Conservation (phyloP, 345 rosid genomes). For the Clarkia xantiana region DNA sequence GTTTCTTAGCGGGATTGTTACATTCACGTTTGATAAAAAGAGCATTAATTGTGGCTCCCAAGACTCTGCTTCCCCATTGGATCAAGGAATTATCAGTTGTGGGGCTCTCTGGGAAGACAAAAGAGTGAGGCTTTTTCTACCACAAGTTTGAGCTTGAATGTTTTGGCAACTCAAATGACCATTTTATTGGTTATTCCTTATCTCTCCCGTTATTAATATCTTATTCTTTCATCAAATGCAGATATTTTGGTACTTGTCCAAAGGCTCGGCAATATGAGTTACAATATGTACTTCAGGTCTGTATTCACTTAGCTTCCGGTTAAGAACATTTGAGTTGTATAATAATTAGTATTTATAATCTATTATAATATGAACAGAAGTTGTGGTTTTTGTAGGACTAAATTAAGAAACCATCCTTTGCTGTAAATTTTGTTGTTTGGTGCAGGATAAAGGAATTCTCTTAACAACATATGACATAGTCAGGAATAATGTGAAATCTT, state of each 20-base stretch:
- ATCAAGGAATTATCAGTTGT: slow-evolving; percentile 77
- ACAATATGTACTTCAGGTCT: slow-evolving; percentile 73
- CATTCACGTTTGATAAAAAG: slow-evolving; percentile 66
- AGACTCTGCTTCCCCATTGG: slow-evolving; percentile 92
- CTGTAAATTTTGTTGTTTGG: slow-evolving; percentile 3
- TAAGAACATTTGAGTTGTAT: neutral
- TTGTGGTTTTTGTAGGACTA: too few species aligned
- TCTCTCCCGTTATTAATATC: neutral
- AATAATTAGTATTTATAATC: too few species aligned
- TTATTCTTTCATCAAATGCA: slow-evolving; percentile 14
- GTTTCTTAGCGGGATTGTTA: slow-evolving; percentile 85
- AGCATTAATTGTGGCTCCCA: slow-evolving; percentile 82
- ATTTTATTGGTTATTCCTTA: neutral
- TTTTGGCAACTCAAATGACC: neutral
- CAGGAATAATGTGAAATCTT: slow-evolving; percentile 63
- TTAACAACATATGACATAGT: slow-evolving; percentile 91
- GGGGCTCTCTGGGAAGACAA: slow-evolving; percentile 70
- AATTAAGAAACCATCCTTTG: neutral
- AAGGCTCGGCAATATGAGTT: slow-evolving; percentile 86
- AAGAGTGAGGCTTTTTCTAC: slow-evolving; percentile 50
- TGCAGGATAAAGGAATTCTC: slow-evolving; percentile 80
- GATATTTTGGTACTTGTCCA: slow-evolving; percentile 62
- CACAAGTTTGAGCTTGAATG: neutral
- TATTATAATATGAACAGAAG: too few species aligned
- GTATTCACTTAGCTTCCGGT: neutral